Evolutionary conservation across 495 filamentous ascomycete genomes (phyloP), one percentile per base, ranked within the genome.

Genomic region (Penicillium alfredii): DNA sequence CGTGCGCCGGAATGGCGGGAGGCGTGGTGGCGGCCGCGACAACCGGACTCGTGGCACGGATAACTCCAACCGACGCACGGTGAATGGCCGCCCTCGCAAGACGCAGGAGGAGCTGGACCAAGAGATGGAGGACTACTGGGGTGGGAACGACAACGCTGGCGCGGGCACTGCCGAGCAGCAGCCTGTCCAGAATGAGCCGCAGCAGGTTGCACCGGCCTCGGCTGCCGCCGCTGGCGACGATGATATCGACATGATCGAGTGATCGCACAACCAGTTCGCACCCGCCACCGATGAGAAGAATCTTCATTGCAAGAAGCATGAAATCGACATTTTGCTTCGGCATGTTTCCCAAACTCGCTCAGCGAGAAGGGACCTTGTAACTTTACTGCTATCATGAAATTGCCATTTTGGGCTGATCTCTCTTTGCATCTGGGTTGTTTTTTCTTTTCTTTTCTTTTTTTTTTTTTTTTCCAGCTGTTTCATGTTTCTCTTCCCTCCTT

Each of bases 81-180:
- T 46, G 38, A 77, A 78, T 27, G 68, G 60, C 16, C 73, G 90
- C 33, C 82, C 81, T 2, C 82, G 77, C 56, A 95, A 94, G 76
- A 95, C 89, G 4, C 84, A 88, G 33, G 86, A 93, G 48, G 84
- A 97, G 53, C 68, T 97, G 24, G 90, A 97, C 53, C 81, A 83
- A 22, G 90, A 97, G 66, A 97, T 97, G 90, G 88, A 79, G 21
- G 86, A 94, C 53, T 97, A 97, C 62, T 97, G 85, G 69, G 72
- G 74, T 22, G 56, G 57, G 16, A 53, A 62, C 12, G 64, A 40
- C 21, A 35, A 60, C 14, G 58, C 53, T n/a, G 56, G 49, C 29
- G 49, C 51, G 11, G 60, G 44, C 15, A 35, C 52, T 26, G 47
- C 53, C 12, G 58, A 51, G 4, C 47, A 55, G 24, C 52, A 45